These are phyloP conservation scores for Solanum corneliomulleri DNA, from an alignment of 257 asterid species.

Conservation along the genomic window DNA sequence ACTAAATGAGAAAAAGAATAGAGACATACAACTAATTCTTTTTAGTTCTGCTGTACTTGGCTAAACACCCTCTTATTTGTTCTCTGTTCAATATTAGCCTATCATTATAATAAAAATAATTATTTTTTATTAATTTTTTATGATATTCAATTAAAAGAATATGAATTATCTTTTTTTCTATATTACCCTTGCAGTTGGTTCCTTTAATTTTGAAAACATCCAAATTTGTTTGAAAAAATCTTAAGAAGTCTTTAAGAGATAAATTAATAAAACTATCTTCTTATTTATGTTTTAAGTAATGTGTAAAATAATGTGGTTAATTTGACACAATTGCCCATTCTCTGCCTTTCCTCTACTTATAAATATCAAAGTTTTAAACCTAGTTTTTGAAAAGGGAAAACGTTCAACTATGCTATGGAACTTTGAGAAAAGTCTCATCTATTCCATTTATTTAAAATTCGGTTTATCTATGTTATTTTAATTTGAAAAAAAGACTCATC, in stretches of 20 bases:
- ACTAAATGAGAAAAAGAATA: not conserved
- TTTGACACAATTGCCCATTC: not conserved
- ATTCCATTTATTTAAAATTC: no score
- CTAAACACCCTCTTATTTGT: not conserved
- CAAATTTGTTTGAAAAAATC: not conserved
- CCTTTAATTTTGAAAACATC: not conserved
- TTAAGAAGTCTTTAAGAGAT: no score
- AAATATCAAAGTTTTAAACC: not conserved
- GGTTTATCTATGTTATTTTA: no score
- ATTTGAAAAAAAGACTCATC: not conserved
- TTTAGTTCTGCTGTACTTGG: not conserved
- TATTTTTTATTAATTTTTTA: no score
- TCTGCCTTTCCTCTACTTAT: not conserved
- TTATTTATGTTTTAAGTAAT: no score
- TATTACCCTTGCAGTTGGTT: no score
- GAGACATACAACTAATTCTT: not conserved
- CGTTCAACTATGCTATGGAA: no score
- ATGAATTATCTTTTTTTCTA: no score
- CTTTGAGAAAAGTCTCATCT: not conserved
- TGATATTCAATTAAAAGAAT: no score
- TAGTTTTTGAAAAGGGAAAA: not conserved
- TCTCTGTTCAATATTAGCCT: no score
- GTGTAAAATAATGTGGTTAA: not conserved
- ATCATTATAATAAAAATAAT: no score
- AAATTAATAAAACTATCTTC: no score